phyloP scores from a whole-genome alignment of 495 filamentous ascomycete genomes.

The Penicillium lividum region DNA sequence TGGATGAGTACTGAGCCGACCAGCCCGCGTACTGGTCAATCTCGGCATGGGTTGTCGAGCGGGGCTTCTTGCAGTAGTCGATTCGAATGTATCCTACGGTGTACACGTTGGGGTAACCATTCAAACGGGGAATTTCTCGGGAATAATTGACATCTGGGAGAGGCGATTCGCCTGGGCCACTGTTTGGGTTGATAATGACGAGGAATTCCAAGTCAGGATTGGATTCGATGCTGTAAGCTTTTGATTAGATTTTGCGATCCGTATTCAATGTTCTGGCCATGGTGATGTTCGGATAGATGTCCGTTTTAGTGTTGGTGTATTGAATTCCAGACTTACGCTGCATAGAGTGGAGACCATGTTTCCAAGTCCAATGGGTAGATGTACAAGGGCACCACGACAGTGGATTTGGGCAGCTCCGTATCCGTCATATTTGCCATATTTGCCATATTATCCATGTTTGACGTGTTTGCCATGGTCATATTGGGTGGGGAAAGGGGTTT shows the following conservation, averaged over 20 bases:
- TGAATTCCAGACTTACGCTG: constrained; percentile 1
- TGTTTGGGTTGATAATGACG: constrained; percentile 7
- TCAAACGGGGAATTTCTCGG: constrained; percentile 5
- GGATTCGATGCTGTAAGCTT: constrained; percentile 1
- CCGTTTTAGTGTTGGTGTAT: background rate
- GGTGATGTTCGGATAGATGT: too few species aligned
- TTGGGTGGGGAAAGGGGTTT: background rate
- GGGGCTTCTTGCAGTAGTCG: constrained; percentile 11
- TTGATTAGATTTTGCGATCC: background rate
- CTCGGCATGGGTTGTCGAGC: background rate
- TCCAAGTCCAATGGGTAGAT: constrained; percentile 7
- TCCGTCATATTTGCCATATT: too few species aligned
- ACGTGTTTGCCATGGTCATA: background rate
- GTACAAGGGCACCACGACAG: constrained; percentile 6
- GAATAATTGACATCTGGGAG: constrained; percentile 6
- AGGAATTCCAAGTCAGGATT: constrained; percentile 3
- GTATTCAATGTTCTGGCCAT: background rate
- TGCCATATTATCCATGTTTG: too few species aligned
- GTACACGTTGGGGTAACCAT: constrained; percentile 3
- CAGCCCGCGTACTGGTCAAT: constrained; percentile 6
- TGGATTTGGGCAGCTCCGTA: background rate
- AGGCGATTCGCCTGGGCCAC: constrained; percentile 1
- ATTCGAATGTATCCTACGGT: constrained; percentile 8
- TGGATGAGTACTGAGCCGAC: background rate
- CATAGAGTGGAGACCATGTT: constrained; percentile 9